Evolutionary conservation across 1,139 yeast species (phyloP), one percentile per base, ranked within the genome.

Genomic region (Yamadazyma kanchanaburiensis): DNA sequence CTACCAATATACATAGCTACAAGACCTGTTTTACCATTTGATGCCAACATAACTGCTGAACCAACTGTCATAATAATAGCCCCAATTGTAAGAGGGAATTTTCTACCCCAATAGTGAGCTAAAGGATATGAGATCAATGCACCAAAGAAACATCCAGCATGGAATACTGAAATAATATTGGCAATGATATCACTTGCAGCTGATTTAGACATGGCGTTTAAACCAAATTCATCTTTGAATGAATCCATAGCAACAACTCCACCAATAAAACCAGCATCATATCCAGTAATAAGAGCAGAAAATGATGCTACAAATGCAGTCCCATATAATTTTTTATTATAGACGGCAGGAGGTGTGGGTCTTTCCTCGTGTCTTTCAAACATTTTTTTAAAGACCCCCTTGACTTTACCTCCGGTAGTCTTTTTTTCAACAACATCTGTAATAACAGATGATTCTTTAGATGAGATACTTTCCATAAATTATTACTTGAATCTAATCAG

Each of bases 141-240:
- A 5, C 72, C 72, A 37, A 64, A 64, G 40, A 65, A 64, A 34
- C 69, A 60, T 7, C 70, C 72, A 15, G 62, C 70, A 39, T 64
- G 71, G 49, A 65, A 64, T 17, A 64, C 66, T 1, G 69, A 60
- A 24, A 65, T 62, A 24, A 65, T 55, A 39, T 65, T 65, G 20
- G 71, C 54, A 4, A 56, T 44, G 21, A 58, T 45, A 26, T 25
- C 37, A 25, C 46, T 49, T 12, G 59, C 49, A 25, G 59, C 58
- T 13, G 32, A 12, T 2, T 46, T 32, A 14, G 48, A 28, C 43
- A 47, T 43, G 14, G 31, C 34, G 35, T 55, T 58, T 26, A 65
- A 51, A 5, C 62, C 60, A 43, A 65, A 65, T 38, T 61, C 69
- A 5, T 45, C 22, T 35, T 45, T 45, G 38, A 65, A 65, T 3